A percentile compares a stretch with the other conserved stretches of the same genome.
These are phyloP conservation scores for Carex myosuroides DNA, from an alignment of 176 grass and related monocot species.

Conservation along the genomic window DNA sequence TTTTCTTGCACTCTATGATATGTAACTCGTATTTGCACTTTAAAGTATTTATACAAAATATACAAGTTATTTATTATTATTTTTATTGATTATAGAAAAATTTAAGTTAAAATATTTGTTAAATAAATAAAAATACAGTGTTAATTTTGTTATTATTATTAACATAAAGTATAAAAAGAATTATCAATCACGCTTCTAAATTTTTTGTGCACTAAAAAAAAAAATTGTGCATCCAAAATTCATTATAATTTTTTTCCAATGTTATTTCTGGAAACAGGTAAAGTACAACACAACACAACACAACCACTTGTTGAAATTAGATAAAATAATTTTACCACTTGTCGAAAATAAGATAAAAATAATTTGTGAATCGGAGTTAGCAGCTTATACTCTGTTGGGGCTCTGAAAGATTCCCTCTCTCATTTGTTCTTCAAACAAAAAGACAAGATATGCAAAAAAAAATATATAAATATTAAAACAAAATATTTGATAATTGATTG, in stretches of 20 bases:
- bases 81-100: no score
- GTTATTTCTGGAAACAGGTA: not conserved
- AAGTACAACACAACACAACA: not conserved
- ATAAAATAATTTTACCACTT: not conserved
- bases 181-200: not conserved
- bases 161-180: no score
- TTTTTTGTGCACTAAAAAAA: not conserved
- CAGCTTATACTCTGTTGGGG: not conserved
- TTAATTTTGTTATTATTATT: no score
- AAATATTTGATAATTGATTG: not conserved
- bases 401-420: constrained; percentile 1
- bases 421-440: not conserved
- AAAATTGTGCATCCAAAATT: not conserved
- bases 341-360: not conserved
- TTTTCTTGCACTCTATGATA: no score
- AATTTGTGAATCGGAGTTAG: not conserved
- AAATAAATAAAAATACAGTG: no score
- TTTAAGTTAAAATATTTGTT: no score
- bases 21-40: no score
- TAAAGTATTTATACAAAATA: no score
- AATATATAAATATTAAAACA: not conserved
- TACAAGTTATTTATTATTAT: no score
- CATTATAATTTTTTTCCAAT: not conserved
- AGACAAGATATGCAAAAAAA: not conserved
- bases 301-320: not conserved